A percentile compares a stretch with the other conserved stretches of the same genome.
Conservation (phyloP, 345 rosid genomes). For the Aquilaria yunnanensis region DNA sequence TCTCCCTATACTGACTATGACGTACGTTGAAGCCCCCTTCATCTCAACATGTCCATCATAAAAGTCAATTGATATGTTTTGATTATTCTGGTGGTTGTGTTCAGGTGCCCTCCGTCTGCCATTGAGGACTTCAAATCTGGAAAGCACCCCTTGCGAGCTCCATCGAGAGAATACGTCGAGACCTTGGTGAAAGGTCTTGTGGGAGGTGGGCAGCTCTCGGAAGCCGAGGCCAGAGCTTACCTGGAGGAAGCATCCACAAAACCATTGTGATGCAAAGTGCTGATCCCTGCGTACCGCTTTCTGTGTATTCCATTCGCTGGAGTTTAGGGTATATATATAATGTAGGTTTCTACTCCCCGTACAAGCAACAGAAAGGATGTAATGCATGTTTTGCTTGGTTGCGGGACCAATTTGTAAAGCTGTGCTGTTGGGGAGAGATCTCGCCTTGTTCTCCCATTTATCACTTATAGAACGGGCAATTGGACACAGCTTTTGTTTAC, state of each 20-base stretch:
- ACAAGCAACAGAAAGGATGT: no score
- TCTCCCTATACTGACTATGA: conserved; percentile 75
- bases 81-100: neutral
- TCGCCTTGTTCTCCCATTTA: no score
- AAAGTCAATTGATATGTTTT: neutral
- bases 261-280: conserved; percentile 28
- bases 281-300: no score
- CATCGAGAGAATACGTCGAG: conserved; percentile 42
- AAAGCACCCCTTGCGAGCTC: conserved; percentile 38
- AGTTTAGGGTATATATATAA: no score
- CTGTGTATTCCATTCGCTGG: no score
- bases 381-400: no score
- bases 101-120: conserved; percentile 46
- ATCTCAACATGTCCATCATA: neutral
- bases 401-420: no score
- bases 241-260: conserved; percentile 47
- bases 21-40: conserved; percentile 32
- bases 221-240: conserved; percentile 58
- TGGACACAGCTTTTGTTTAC: no score
- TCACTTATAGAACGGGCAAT: no score
- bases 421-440: no score
- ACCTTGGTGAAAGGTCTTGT: conserved; percentile 59
- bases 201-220: conserved; percentile 59
- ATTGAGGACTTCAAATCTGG: conserved; percentile 44
- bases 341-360: no score